Conservation (phyloP, 1,284 basidiomycete species). For the Flammula alnicola region DNA sequence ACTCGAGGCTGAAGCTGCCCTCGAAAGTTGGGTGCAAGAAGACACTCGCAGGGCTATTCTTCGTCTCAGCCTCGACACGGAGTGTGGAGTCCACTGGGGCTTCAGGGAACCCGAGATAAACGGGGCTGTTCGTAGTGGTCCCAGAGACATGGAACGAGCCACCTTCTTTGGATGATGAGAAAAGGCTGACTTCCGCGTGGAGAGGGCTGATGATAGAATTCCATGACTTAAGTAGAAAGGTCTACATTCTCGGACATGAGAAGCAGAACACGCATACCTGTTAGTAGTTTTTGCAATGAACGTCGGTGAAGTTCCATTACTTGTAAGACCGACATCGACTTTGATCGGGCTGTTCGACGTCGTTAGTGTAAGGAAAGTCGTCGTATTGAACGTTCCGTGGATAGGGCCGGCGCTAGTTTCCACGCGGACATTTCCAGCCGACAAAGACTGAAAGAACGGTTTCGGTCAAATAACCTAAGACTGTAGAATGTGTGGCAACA, state of each 20-base stretch:
- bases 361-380: constrained; percentile 32
- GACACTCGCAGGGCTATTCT: constrained; percentile 41
- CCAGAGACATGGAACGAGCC: constrained; percentile 34
- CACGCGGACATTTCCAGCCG: constrained; percentile 29
- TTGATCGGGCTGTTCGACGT: constrained; percentile 42
- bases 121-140: constrained; percentile 38
- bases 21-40: constrained; percentile 45
- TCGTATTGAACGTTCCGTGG: constrained; percentile 38
- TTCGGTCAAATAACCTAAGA: no score
- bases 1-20: constrained; percentile 40
- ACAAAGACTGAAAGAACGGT: constrained; percentile 35
- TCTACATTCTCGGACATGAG: neutral
- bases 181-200: constrained; percentile 8
- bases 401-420: constrained; percentile 37
- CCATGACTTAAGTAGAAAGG: neutral
- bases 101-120: constrained; percentile 38
- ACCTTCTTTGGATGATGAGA: constrained; percentile 9
- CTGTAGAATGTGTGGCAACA: no score
- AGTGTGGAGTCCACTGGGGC: constrained; percentile 37
- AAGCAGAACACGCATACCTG: neutral
- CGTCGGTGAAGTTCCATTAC: neutral
- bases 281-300: constrained; percentile 11
- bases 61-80: constrained; percentile 35
- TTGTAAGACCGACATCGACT: constrained; percentile 29
- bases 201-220: constrained; percentile 6